A percentile compares a stretch with the other conserved stretches of the same genome.
These are phyloP conservation scores for Porphyrellus sp. DNA, from an alignment of 1,284 basidiomycete species.

Conservation along the genomic window DNA sequence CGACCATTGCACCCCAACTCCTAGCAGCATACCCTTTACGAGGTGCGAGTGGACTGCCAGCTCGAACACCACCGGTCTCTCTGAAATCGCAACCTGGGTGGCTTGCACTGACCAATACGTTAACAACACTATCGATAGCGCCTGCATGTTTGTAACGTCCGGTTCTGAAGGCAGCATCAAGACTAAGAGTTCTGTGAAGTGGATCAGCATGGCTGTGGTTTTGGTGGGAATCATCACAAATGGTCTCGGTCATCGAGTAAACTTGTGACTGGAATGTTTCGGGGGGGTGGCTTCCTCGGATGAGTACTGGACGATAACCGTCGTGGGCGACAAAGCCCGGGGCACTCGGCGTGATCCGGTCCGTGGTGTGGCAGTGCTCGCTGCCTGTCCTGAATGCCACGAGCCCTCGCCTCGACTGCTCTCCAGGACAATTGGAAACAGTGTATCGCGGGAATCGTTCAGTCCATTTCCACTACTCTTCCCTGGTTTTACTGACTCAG, in stretches of 20 bases:
- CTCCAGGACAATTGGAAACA: too few species aligned
- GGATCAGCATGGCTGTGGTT: not conserved
- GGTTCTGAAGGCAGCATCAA: not conserved
- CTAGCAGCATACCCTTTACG: not conserved
- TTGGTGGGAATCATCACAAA: not conserved
- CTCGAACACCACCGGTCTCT: not conserved
- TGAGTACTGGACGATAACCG: too few species aligned
- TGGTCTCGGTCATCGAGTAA: not conserved
- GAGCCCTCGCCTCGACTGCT: too few species aligned
- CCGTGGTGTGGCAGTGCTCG: too few species aligned
- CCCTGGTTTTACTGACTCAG: too few species aligned
- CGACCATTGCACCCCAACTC: not conserved
- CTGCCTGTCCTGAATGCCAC: too few species aligned
- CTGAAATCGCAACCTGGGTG: slow-evolving; percentile 2
- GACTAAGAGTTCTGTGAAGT: not conserved
- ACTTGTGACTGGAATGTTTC: too few species aligned
- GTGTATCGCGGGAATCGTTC: too few species aligned
- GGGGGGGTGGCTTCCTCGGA: too few species aligned
- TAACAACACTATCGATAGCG: not conserved
- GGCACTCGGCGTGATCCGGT: too few species aligned
- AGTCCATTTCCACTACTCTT: too few species aligned
- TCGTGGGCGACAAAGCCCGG: too few species aligned
- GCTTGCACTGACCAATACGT: not conserved
- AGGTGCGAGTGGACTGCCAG: slow-evolving; percentile 1
- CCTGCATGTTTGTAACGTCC: not conserved